These are phyloP conservation scores for Centaurea solstitialis DNA, from an alignment of 129 eudicot genomes.

Conservation along the genomic window DNA sequence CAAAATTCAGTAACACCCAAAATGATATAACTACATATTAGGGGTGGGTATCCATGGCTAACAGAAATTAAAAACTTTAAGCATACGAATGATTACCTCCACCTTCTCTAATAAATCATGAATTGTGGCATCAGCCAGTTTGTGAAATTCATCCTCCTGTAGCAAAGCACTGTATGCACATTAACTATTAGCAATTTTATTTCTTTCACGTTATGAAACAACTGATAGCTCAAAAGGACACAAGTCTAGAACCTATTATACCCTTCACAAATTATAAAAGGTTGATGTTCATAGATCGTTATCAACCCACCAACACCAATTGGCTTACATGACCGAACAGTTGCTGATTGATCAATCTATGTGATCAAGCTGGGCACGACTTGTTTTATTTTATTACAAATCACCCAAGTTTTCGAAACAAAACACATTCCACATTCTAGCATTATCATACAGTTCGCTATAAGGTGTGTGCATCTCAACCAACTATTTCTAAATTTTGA, in stretches of 20 bases:
- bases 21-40: neutral
- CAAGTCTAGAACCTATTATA: neutral
- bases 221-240: neutral
- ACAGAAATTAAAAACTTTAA: neutral
- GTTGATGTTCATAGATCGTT: neutral
- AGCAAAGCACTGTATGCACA: conserved; percentile 58
- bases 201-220: neutral
- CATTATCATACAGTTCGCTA: neutral
- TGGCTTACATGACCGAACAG: neutral
- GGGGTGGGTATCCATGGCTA: neutral
- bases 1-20: neutral
- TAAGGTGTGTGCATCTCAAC: neutral
- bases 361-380: neutral
- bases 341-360: neutral
- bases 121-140: conserved; percentile 87
- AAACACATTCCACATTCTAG: conserved; percentile 8
- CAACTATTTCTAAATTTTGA: neutral
- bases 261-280: neutral
- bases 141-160: conserved; percentile 88
- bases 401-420: neutral
- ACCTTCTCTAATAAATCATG: conserved; percentile 84
- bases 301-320: neutral
- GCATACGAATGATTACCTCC: conserved; percentile 81
- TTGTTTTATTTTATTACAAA: neutral
- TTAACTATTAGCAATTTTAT: conserved; percentile 27